Conservation (phyloP, 1,284 basidiomycete genomes). For the Moesziomyces aphidis region DNA sequence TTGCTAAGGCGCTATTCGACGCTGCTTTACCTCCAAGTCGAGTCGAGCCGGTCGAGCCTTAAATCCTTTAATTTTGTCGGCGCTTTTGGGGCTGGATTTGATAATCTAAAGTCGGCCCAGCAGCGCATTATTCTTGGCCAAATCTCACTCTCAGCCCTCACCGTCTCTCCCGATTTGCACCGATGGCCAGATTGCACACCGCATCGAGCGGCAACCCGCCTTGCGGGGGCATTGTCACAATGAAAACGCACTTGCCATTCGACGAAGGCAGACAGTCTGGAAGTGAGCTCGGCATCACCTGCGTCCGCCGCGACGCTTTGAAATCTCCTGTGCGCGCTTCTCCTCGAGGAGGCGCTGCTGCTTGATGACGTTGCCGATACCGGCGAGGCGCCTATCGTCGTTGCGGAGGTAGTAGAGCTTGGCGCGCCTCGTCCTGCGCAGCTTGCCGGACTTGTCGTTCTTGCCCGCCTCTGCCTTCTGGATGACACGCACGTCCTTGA, state of each 20-base stretch:
- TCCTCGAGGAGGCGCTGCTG: slow-evolving; percentile 49
- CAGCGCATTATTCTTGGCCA: too few species aligned
- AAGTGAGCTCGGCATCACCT: slow-evolving; percentile 8
- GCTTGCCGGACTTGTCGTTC: slow-evolving; percentile 47
- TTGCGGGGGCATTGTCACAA: too few species aligned
- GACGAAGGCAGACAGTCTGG: too few species aligned
- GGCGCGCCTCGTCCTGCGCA: slow-evolving; percentile 60
- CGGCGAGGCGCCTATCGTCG: slow-evolving; percentile 58
- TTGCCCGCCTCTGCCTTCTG: slow-evolving; percentile 60
- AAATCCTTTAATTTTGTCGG: neutral
- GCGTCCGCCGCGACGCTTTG: slow-evolving; percentile 37
- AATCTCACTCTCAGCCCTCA: neutral
- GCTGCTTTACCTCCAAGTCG: too few species aligned
- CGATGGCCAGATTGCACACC: neutral
- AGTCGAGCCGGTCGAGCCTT: too few species aligned
- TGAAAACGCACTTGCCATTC: too few species aligned
- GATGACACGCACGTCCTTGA: slow-evolving; percentile 65
- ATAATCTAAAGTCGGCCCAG: neutral
- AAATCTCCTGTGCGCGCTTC: slow-evolving; percentile 44
- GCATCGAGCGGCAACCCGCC: too few species aligned
- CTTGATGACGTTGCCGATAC: slow-evolving; percentile 59
- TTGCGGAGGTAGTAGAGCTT: slow-evolving; percentile 66
- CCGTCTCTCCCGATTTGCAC: neutral
- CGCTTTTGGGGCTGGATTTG: neutral
- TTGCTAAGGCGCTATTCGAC: neutral